Conservation (phyloP, 148 eudicot genomes). For the Fallopia convolvulus region DNA sequence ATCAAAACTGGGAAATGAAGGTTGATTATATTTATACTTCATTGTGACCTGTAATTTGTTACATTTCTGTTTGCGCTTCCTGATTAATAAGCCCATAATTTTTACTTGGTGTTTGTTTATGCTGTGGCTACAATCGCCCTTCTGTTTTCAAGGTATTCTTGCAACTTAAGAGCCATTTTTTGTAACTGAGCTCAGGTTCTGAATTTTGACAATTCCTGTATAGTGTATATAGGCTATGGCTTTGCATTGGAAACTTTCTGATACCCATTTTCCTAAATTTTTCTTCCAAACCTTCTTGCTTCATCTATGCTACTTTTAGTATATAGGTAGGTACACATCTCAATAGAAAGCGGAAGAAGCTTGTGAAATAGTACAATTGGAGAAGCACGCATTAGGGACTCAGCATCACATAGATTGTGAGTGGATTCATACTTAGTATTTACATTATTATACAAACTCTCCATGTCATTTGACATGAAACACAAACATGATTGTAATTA, state of each 20-base stretch:
- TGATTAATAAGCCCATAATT: neutral
- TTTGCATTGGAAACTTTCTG: neutral
- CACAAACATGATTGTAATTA: no score
- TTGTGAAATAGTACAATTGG: no score
- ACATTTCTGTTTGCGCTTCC: neutral
- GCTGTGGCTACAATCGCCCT: neutral
- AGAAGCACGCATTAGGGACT: no score
- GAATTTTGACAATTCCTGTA: neutral
- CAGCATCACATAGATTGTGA: no score
- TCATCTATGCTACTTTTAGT: neutral
- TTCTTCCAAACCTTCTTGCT: no score
- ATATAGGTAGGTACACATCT: no score
- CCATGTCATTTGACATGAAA: no score
- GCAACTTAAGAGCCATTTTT: neutral
- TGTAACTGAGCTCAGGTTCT: neutral
- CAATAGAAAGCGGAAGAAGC: no score
- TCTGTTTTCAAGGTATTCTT: neutral
- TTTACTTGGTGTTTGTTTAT: neutral
- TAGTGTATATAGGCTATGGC: neutral
- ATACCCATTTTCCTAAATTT: no score
- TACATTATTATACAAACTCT: no score
- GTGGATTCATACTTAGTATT: no score
- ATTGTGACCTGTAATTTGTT: neutral
- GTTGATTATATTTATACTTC: conserved; percentile 6
- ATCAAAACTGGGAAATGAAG: neutral